phyloP scores from a whole-genome alignment of 768 basidiomycete genomes.

The Pleurotus giganteus region DNA sequence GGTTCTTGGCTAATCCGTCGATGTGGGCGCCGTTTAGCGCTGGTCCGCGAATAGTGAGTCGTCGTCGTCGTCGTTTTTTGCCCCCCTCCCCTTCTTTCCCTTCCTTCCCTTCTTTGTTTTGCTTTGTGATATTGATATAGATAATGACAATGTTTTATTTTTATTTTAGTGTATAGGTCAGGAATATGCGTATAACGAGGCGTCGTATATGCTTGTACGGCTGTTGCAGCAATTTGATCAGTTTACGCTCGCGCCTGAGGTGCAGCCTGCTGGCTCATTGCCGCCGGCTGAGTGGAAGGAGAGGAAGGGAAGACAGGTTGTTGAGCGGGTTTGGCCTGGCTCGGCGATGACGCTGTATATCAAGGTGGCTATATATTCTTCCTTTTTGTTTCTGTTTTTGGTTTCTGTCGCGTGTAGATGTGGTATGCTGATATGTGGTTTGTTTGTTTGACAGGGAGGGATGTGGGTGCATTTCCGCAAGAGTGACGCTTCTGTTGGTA shows the following conservation, averaged over 20 bases:
- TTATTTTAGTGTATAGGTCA: conserved; percentile 60
- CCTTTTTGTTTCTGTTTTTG: conserved; percentile 7
- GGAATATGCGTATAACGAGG: conserved; percentile 76
- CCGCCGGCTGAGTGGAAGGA: conserved; percentile 60
- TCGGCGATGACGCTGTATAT: conserved; percentile 64
- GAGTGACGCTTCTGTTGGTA: too few relatives aligned
- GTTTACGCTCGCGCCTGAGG: conserved; percentile 58
- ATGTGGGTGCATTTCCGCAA: conserved; percentile 50
- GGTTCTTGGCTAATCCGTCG: conserved; percentile 55
- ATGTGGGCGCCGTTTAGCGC: conserved; percentile 77
- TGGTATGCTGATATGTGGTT: too few relatives aligned
- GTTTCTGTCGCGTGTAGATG: too few relatives aligned
- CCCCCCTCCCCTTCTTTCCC: background rate
- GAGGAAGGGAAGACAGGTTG: conserved; percentile 44
- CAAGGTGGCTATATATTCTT: conserved; percentile 45
- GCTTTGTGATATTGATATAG: too few relatives aligned
- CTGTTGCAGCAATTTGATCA: conserved; percentile 63
- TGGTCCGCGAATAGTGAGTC: conserved; percentile 56
- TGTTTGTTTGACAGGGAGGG: conserved; percentile 50
- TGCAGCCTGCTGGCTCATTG: conserved; percentile 58
- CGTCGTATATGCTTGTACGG: conserved; percentile 68
- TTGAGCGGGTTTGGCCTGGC: conserved; percentile 62
- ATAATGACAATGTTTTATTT: too few relatives aligned
- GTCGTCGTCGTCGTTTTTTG: background rate
- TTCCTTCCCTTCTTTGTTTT: background rate